Conservation (phyloP, 176 grass and related monocot species). For the Carex myosuroides region DNA sequence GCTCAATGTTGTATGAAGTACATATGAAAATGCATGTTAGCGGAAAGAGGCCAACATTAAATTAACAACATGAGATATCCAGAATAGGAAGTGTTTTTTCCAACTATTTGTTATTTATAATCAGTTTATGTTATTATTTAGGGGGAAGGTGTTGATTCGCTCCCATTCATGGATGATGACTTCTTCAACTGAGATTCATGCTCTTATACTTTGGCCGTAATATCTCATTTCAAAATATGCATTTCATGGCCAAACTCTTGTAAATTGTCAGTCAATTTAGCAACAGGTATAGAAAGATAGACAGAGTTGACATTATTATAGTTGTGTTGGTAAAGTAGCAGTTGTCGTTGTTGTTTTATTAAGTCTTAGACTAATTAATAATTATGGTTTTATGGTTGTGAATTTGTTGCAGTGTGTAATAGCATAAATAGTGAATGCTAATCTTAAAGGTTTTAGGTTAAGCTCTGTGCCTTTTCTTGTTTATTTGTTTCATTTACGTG, state of each 20-base stretch:
- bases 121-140: background rate
- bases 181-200: background rate
- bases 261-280: background rate
- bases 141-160: background rate
- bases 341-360: background rate
- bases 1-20: background rate
- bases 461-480: background rate
- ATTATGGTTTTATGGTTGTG: background rate
- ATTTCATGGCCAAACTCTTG: background rate
- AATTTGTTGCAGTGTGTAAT: slow-evolving; percentile 1
- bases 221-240: background rate
- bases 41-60: background rate
- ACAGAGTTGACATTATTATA: background rate
- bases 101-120: background rate
- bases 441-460: background rate
- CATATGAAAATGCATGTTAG: background rate
- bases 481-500: background rate
- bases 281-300: background rate
- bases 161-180: background rate
- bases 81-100: background rate
- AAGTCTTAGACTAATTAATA: background rate
- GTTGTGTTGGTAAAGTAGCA: background rate
- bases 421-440: slow-evolving; percentile 7
- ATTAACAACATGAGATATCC: background rate
- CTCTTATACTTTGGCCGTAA: background rate